A percentile compares a stretch with the other conserved stretches of the same genome.
These are phyloP conservation scores for Termitomyces titanicus DNA, from an alignment of 768 basidiomycete genomes.

Conservation along the genomic window DNA sequence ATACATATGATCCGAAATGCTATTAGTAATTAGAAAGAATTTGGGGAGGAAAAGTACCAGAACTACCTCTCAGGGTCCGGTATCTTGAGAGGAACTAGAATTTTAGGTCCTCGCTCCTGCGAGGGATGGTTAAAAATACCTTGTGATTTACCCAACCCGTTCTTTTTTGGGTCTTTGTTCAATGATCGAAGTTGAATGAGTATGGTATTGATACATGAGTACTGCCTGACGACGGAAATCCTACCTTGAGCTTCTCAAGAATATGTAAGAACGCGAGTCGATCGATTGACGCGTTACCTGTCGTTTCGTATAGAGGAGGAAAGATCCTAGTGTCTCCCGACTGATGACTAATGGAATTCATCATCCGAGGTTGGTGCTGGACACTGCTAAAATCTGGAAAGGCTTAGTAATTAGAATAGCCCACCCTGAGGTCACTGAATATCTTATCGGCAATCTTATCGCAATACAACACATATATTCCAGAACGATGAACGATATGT, in stretches of 20 bases:
- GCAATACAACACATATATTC: neutral
- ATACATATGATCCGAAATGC: slow-evolving; percentile 97
- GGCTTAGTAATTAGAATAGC: too few relatives aligned
- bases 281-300: slow-evolving; percentile 56
- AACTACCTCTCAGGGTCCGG: slow-evolving; percentile 75
- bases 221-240: neutral
- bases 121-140: slow-evolving; percentile 29
- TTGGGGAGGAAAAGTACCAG: neutral
- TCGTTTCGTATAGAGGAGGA: slow-evolving; percentile 53
- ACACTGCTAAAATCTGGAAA: too few relatives aligned
- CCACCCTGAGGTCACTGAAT: too few relatives aligned
- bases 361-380: neutral
- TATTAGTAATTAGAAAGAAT: slow-evolving; percentile 23
- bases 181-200: neutral
- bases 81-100: slow-evolving; percentile 46
- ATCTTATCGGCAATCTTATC: neutral
- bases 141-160: slow-evolving; percentile 93
- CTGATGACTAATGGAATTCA: neutral
- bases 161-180: slow-evolving; percentile 80
- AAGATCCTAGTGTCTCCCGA: slow-evolving; percentile 38
- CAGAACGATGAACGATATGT: too few relatives aligned
- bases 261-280: slow-evolving; percentile 89
- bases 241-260: slow-evolving; percentile 83
- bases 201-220: neutral
- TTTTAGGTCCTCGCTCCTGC: neutral